These are phyloP conservation scores for Coemansia sp. DNA, from an alignment of 192 early-diverging fungal genomes.

Conservation along the genomic window DNA sequence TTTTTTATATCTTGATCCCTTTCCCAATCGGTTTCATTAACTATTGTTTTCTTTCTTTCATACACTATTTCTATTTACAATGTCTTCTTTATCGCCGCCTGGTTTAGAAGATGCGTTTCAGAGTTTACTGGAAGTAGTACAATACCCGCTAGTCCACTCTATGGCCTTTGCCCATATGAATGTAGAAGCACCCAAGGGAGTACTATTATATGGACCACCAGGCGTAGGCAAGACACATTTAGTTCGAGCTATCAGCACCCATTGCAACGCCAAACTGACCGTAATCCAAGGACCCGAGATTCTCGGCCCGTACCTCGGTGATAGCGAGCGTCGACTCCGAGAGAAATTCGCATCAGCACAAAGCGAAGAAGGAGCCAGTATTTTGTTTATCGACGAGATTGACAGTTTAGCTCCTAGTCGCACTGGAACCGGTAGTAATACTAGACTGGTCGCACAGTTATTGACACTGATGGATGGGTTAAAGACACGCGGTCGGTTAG, in stretches of 20 bases:
- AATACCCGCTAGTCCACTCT: slow-evolving; percentile 73
- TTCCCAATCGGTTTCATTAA: too few species aligned
- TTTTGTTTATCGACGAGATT: slow-evolving; percentile 98
- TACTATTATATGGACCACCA: slow-evolving; percentile 91
- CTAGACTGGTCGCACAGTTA: slow-evolving; percentile 94
- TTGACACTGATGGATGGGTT: slow-evolving; percentile 99
- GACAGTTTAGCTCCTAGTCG: slow-evolving; percentile 58
- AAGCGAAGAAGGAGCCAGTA: slow-evolving; percentile 55
- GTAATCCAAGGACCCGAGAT: slow-evolving; percentile 84
- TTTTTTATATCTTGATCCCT: too few species aligned
- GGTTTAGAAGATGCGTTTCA: slow-evolving; percentile 79
- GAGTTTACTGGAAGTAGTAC: slow-evolving; percentile 76
- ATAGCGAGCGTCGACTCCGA: slow-evolving; percentile 83
- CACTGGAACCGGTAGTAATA: slow-evolving; percentile 66
- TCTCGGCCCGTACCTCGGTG: slow-evolving; percentile 81
- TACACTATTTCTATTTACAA: background rate
- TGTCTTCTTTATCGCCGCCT: slow-evolving; percentile 35
- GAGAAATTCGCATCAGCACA: slow-evolving; percentile 73
- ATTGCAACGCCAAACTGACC: slow-evolving; percentile 70
- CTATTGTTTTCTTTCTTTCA: too few species aligned
- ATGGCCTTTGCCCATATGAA: slow-evolving; percentile 64
- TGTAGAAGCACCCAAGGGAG: slow-evolving; percentile 85
- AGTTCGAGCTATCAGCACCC: slow-evolving; percentile 69
- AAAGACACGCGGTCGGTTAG: slow-evolving; percentile 93
- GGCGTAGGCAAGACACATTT: slow-evolving; percentile 95